phyloP scores from a whole-genome alignment of 768 basidiomycete species.

The Calocera cornea region DNA sequence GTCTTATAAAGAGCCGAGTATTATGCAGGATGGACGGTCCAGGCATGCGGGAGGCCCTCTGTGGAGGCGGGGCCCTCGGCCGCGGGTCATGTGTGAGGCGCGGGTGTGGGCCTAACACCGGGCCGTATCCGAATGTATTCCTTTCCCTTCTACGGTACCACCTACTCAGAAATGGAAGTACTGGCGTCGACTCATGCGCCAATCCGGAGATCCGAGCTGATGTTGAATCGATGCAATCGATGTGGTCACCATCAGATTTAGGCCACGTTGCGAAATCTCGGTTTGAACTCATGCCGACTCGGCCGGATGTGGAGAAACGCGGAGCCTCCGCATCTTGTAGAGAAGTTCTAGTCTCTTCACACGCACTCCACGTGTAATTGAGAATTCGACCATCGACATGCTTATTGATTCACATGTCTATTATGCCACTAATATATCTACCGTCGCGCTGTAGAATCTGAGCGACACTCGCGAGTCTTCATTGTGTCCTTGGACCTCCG shows the following conservation, averaged over 20 bases:
- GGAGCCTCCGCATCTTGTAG: not conserved
- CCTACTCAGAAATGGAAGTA: not conserved
- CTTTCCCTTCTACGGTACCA: not conserved
- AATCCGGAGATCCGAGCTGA: not conserved
- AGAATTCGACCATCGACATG: too few species aligned
- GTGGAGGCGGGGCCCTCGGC: not conserved
- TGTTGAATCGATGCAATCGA: not conserved
- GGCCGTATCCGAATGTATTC: not conserved
- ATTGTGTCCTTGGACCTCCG: too few species aligned
- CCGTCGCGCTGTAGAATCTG: too few species aligned
- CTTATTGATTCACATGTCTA: too few species aligned
- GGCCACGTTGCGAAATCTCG: not conserved
- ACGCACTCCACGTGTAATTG: too few species aligned
- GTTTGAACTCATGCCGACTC: not conserved
- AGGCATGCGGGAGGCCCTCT: not conserved
- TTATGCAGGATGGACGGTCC: not conserved
- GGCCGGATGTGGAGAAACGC: not conserved
- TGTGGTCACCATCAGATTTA: not conserved
- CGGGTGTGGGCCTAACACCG: not conserved
- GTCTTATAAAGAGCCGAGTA: not conserved
- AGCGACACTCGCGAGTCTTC: too few species aligned
- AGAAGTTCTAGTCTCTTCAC: too few species aligned
- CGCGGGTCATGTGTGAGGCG: conserved; percentile 1
- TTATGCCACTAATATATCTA: too few species aligned
- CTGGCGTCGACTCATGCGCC: not conserved